These are phyloP conservation scores for Russula virescens DNA, from an alignment of 768 basidiomycete genomes.

Conservation along the genomic window DNA sequence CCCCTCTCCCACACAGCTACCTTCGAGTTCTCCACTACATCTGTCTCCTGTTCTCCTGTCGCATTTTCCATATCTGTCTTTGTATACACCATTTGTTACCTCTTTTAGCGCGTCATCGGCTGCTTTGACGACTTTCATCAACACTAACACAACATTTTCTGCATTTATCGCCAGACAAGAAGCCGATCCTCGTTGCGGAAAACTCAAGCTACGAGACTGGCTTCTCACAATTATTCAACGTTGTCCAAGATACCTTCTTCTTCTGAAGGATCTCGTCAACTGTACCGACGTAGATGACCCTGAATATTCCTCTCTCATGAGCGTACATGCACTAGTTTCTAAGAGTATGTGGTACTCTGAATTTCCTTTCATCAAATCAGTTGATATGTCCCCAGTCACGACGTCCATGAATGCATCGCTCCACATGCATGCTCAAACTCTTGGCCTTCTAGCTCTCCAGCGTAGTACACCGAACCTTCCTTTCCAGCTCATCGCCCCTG, in stretches of 20 bases:
- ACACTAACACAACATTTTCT: slow-evolving; percentile 53
- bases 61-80: slow-evolving; percentile 83
- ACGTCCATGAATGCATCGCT: slow-evolving; percentile 73
- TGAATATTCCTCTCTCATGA: slow-evolving; percentile 58
- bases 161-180: slow-evolving; percentile 61
- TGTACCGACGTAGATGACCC: slow-evolving; percentile 58
- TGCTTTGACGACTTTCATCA: slow-evolving; percentile 49
- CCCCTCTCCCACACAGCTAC: slow-evolving; percentile 10
- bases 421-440: slow-evolving; percentile 69
- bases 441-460: slow-evolving; percentile 73
- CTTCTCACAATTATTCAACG: slow-evolving; percentile 82
- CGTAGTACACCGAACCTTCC: slow-evolving; percentile 70
- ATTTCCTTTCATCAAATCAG: slow-evolving; percentile 6
- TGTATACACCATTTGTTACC: slow-evolving; percentile 82
- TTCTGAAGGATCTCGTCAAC: slow-evolving; percentile 75
- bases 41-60: slow-evolving; percentile 60
- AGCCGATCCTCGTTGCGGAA: slow-evolving; percentile 61
- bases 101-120: slow-evolving; percentile 65
- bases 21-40: slow-evolving; percentile 34
- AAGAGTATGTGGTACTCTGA: slow-evolving; percentile 50
- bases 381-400: slow-evolving; percentile 51
- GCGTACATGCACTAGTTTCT: slow-evolving; percentile 60
- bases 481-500: slow-evolving; percentile 72
- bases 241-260: slow-evolving; percentile 78
- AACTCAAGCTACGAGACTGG: slow-evolving; percentile 77